Conservation (phyloP, 352 stramenopile species). For the Peronospora farinosa region DNA sequence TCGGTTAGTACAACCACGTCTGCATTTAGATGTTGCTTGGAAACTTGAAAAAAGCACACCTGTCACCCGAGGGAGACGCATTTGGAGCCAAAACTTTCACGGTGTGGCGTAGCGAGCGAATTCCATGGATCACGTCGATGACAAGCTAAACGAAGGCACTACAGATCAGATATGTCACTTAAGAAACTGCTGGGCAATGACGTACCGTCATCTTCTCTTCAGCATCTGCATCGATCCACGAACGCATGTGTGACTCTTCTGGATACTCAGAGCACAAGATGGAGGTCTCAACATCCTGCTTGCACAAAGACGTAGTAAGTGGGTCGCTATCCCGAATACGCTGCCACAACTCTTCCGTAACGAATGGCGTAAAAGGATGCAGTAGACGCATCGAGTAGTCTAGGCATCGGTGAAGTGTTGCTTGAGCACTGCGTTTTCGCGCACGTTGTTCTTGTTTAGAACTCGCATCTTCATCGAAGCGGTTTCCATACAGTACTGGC, state of each 20-base stretch:
- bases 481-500: constrained; percentile 69
- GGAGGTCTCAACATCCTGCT: constrained; percentile 33
- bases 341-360: constrained; percentile 99
- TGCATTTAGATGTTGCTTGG: not conserved
- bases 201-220: constrained; percentile 87
- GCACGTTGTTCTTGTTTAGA: constrained; percentile 42
- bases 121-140: constrained; percentile 88
- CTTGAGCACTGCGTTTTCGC: constrained; percentile 76
- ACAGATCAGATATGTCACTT: not conserved
- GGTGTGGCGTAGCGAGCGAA: constrained; percentile 87
- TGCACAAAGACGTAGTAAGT: constrained; percentile 10
- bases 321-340: constrained; percentile 54
- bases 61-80: constrained; percentile 21
- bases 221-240: constrained; percentile 71
- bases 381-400: constrained; percentile 94
- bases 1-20: constrained; percentile 1
- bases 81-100: constrained; percentile 64
- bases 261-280: constrained; percentile 79
- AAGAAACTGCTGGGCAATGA: not conserved
- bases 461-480: constrained; percentile 29
- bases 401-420: constrained; percentile 90
- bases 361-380: constrained; percentile 99
- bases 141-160: constrained; percentile 39
- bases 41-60: constrained; percentile 9
- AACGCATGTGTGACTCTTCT: constrained; percentile 65